Conservation (phyloP, 306 rosid species). For the Dryas octopetala region DNA sequence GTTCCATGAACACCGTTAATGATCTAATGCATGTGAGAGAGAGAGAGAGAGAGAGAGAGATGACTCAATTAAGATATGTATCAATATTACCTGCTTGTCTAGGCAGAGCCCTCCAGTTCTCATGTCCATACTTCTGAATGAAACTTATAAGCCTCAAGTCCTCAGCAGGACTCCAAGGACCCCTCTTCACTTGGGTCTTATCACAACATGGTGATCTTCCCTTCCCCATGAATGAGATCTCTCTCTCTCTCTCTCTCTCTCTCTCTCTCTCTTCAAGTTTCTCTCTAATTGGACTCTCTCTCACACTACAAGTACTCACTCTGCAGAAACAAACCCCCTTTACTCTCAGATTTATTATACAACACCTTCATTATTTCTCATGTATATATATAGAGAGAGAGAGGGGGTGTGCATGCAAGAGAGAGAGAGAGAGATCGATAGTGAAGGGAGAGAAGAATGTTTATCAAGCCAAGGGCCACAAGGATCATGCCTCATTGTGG, state of each 20-base stretch:
- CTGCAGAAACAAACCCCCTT: not conserved
- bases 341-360: not conserved
- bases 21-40: not conserved
- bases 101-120: constrained; percentile 96
- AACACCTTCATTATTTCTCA: constrained; percentile 7
- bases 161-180: constrained; percentile 94
- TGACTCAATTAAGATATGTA: no score
- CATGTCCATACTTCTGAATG: constrained; percentile 88
- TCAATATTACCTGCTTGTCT: constrained; percentile 70
- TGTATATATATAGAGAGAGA: constrained; percentile 1
- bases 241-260: constrained; percentile 15
- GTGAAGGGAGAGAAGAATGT: constrained; percentile 9
- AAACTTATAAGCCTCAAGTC: constrained; percentile 79
- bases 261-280: not conserved
- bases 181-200: constrained; percentile 83
- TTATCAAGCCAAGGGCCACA: constrained; percentile 32
- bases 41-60: constrained; percentile 7
- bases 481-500: constrained; percentile 56
- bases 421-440: not conserved
- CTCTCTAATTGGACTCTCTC: not conserved
- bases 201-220: constrained; percentile 98
- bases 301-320: not conserved
- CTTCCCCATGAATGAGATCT: constrained; percentile 58
- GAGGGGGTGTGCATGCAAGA: not conserved
- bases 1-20: not conserved